Conservation (phyloP, 2,329 filamentous ascomycete species). For the Fusarium stilboides region DNA sequence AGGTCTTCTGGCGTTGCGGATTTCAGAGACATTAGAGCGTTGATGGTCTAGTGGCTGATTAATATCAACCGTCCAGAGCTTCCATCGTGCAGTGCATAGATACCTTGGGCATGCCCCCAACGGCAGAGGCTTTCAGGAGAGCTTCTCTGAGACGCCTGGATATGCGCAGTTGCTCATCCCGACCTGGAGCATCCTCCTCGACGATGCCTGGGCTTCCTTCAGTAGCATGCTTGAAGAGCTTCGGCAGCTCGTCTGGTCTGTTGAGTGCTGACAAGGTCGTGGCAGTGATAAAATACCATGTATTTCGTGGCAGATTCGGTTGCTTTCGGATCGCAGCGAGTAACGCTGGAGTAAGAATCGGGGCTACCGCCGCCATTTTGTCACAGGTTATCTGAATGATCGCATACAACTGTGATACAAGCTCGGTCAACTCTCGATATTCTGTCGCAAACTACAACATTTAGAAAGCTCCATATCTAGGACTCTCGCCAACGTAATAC, state of each 20-base stretch:
- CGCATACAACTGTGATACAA: background rate
- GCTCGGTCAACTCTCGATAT: background rate
- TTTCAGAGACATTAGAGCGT: conserved; percentile 45
- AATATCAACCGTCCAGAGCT: background rate
- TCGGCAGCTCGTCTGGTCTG: conserved; percentile 45
- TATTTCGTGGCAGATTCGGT: conserved; percentile 45
- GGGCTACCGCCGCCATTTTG: conserved; percentile 28
- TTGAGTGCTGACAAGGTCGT: conserved; percentile 47
- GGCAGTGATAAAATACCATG: conserved; percentile 49
- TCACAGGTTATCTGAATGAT: background rate
- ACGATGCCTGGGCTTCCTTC: conserved; percentile 7
- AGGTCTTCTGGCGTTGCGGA: conserved; percentile 45
- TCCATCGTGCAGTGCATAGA: background rate
- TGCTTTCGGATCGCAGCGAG: conserved; percentile 43
- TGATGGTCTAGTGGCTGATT: conserved; percentile 43
- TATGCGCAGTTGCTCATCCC: conserved; percentile 39
- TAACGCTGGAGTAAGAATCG: conserved; percentile 46
- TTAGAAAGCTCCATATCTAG: background rate
- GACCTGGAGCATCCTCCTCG: conserved; percentile 4
- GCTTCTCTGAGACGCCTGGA: conserved; percentile 46
- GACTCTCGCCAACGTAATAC: too few relatives aligned
- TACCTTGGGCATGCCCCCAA: conserved; percentile 49
- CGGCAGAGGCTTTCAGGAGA: conserved; percentile 47
- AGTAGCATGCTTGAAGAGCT: conserved; percentile 34
- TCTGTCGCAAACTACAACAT: background rate